Evolutionary conservation across 83 land plant genomes (phyloP), one percentile per base, ranked within the genome.

Genomic region (Thuja plicata): DNA sequence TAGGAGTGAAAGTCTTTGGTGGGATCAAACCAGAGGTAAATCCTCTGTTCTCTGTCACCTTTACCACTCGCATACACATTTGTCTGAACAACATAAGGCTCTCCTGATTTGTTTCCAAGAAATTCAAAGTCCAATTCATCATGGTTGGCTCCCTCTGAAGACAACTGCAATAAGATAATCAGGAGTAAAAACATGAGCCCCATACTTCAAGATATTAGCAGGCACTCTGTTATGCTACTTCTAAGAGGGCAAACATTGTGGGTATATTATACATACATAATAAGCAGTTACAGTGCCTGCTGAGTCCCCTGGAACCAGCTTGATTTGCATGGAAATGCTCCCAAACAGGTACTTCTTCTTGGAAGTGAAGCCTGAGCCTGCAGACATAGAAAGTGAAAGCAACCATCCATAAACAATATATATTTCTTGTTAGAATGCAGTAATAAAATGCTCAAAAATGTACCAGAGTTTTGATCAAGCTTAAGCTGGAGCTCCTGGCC

Each of bases 21-120:
- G 11, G 96, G 96, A 89, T 95, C 96, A 90, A 95, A 95, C 96
- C 96, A 95, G 4, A 95, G 87, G 48, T 93, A 87, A 50, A 93
- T 88, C 71, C 95, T 90, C 24, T 95, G 91, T 87, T 95, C 96
- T 4, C 95, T 46, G 89, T 92, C 73, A 5, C 90, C 95, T 71
- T 55, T 84, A 8, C 96, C 96, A 88, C 91, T 91, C 5, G 91
- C 89, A 89, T 66, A 95, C 16, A 95, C 89, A 92, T 95, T 95
- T 11, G 96, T 95, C 50, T 95, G 96, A 32, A 94, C 87, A 0
- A 90, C 89, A 41, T 90, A 91, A 0, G 96, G 96, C 83, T 95
- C 87, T 12, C 96, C 96, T 3, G 71, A 76, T 37, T 91, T 88
- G 84, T 95, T 95, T 3, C 96, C 96, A 5, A 95, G 88, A 88